Conservation (phyloP, 768 basidiomycete genomes). For the Cyathus striatus region DNA sequence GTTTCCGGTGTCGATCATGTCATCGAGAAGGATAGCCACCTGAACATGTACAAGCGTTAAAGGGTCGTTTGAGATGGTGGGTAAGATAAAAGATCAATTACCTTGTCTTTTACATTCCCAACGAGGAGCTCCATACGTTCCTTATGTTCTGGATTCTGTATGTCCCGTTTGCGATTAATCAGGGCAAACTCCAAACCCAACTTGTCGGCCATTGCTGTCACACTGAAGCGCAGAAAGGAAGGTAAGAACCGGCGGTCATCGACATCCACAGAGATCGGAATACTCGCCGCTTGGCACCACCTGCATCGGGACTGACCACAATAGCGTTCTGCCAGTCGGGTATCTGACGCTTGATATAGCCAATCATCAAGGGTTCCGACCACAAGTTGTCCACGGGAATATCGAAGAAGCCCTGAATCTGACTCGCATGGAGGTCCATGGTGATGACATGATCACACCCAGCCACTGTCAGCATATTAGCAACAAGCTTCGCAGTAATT, state of each 20-base stretch:
- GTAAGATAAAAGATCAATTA: slow-evolving; percentile 10
- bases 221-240: slow-evolving; percentile 43
- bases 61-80: too few species aligned
- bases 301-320: slow-evolving; percentile 95
- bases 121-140: slow-evolving; percentile 85
- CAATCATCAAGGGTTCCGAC: slow-evolving; percentile 92
- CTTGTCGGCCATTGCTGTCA: slow-evolving; percentile 93
- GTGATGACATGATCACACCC: slow-evolving; percentile 99
- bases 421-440: slow-evolving; percentile 97
- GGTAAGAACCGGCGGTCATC: slow-evolving; percentile 1
- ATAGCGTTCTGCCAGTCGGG: slow-evolving; percentile 83
- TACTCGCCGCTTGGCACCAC: slow-evolving; percentile 93
- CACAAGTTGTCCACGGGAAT: slow-evolving; percentile 97
- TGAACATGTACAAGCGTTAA: too few species aligned
- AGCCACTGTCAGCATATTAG: slow-evolving; percentile 95
- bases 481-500: slow-evolving; percentile 96
- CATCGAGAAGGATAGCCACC: slow-evolving; percentile 94
- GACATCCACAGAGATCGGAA: slow-evolving; percentile 8
- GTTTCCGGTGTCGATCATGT: slow-evolving; percentile 95
- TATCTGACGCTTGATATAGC: slow-evolving; percentile 86
- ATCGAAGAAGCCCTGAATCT: slow-evolving; percentile 99
- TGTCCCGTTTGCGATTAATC: slow-evolving; percentile 86
- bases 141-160: slow-evolving; percentile 57
- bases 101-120: slow-evolving; percentile 91
- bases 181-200: slow-evolving; percentile 93